Evolutionary conservation across 371 early-diverging fungal genomes (phyloP).

Genomic region (Gilbertella persicaria): DNA sequence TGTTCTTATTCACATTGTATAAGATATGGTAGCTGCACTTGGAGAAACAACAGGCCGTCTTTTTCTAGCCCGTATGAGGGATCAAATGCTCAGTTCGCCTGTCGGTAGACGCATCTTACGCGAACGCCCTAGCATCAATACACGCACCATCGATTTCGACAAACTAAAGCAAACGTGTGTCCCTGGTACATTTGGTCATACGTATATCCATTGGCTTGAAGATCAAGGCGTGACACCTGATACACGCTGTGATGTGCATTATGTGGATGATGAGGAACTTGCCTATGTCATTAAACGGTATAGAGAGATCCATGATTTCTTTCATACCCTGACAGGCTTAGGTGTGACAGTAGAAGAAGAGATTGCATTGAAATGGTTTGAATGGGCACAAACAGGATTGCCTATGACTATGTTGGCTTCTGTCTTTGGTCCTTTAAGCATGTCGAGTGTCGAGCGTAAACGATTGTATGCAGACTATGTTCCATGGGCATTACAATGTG

Average conservation of each 20-base stretch:
- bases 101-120: conserved; percentile 83
- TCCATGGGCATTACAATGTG: conserved; percentile 94
- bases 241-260: conserved; percentile 79
- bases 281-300: conserved; percentile 94
- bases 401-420: conserved; percentile 88
- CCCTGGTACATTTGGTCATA: conserved; percentile 82
- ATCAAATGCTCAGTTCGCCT: conserved; percentile 75
- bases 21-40: conserved; percentile 90
- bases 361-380: conserved; percentile 94
- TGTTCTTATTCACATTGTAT: background rate
- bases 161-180: conserved; percentile 62
- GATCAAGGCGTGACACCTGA: conserved; percentile 82
- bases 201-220: conserved; percentile 82
- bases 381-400: conserved; percentile 86
- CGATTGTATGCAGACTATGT: conserved; percentile 72
- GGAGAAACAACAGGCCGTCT: conserved; percentile 86
- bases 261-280: conserved; percentile 85
- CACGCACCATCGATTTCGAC: conserved; percentile 65
- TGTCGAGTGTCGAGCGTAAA: conserved; percentile 60
- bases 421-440: conserved; percentile 77
- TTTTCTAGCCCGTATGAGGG: conserved; percentile 69
- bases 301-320: conserved; percentile 94
- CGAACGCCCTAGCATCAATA: conserved; percentile 77
- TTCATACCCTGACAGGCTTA: conserved; percentile 85
- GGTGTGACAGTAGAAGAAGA: conserved; percentile 90